Percentiles rank a stretch among this genome's conserved stretches.
These are phyloP conservation scores for Rhodotorula babjevae DNA, from an alignment of 768 basidiomycete species.

Conservation along the genomic window DNA sequence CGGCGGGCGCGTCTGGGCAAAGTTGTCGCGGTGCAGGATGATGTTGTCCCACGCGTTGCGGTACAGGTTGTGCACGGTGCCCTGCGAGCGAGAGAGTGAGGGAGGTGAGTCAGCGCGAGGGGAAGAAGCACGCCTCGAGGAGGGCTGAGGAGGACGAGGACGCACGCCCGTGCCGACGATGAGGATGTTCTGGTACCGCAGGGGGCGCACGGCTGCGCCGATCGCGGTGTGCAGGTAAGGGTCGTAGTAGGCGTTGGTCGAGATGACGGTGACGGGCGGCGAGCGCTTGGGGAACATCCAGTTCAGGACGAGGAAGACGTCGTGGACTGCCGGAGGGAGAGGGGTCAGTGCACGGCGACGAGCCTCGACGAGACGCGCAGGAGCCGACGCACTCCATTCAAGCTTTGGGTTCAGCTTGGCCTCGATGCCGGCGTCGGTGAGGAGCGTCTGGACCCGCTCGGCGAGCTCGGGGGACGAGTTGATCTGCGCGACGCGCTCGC, in stretches of 20 bases:
- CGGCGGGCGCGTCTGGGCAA: constrained; percentile 34
- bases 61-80: constrained; percentile 36
- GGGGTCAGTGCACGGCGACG: background rate
- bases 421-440: constrained; percentile 26
- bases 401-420: constrained; percentile 29
- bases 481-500: background rate
- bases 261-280: constrained; percentile 27
- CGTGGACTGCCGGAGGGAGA: background rate
- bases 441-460: constrained; percentile 1
- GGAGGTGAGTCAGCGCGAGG: no score
- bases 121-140: no score
- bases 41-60: constrained; percentile 34
- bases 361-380: no score
- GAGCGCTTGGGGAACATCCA: constrained; percentile 39
- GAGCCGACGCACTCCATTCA: constrained; percentile 28
- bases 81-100: background rate
- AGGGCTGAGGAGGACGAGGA: background rate
- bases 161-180: constrained; percentile 33
- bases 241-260: constrained; percentile 37
- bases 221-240: constrained; percentile 35
- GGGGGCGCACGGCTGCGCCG: constrained; percentile 32
- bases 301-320: constrained; percentile 32
- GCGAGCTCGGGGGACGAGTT: constrained; percentile 29
- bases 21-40: constrained; percentile 36
- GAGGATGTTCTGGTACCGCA: constrained; percentile 29